Percentiles rank a stretch among this genome's conserved stretches.
Conservation (phyloP, 805 yeast genomes). For the Metschnikowia colocasiae region DNA sequence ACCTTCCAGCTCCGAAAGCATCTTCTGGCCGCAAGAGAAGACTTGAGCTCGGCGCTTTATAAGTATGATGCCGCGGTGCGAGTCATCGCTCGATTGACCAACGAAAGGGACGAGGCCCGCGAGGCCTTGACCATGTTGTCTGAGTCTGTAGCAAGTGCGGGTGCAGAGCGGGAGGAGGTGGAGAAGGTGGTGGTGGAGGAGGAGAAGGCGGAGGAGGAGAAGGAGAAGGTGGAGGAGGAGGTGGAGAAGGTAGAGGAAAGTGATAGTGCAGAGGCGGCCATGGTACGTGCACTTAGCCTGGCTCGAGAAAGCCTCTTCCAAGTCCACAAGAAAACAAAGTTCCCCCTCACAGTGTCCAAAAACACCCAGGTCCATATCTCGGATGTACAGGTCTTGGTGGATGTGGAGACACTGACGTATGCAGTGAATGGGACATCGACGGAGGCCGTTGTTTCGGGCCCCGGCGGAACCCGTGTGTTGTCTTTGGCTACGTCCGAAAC, state of each 20-base stretch:
- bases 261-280: neutral
- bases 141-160: conserved; percentile 13
- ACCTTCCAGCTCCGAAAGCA: conserved; percentile 73
- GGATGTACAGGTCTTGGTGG: conserved; percentile 6
- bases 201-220: neutral
- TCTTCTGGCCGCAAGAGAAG: conserved; percentile 60
- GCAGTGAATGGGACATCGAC: conserved; percentile 12
- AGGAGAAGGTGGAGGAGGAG: neutral
- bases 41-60: conserved; percentile 72
- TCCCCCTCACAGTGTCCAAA: conserved; percentile 19
- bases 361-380: conserved; percentile 14
- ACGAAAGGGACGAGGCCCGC: conserved; percentile 72
- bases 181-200: neutral
- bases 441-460: neutral
- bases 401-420: neutral
- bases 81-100: conserved; percentile 72
- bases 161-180: neutral
- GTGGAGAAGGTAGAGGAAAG: neutral
- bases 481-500: neutral
- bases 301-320: conserved; percentile 35
- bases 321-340: conserved; percentile 35
- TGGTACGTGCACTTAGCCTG: neutral
- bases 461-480: neutral
- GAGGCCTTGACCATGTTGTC: conserved; percentile 59
- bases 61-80: conserved; percentile 88